Conservation (phyloP, 2,329 filamentous ascomycete species). For the Sporothrix protearum region DNA sequence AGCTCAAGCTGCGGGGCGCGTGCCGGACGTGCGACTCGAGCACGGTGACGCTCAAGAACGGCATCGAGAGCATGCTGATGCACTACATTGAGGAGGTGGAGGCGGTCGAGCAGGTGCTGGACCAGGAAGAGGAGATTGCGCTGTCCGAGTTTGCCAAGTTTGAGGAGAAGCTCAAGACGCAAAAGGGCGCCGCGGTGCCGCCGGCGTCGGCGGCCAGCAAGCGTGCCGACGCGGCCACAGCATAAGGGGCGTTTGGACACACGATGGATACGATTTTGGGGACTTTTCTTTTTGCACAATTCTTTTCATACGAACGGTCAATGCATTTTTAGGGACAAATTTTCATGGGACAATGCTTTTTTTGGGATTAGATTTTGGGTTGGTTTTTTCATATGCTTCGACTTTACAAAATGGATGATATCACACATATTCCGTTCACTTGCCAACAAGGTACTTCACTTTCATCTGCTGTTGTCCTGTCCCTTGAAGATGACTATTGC, state of each 20-base stretch:
- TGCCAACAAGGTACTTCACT: neutral
- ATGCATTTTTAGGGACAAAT: neutral
- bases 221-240: slow-evolving; percentile 32
- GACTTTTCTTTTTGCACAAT: neutral
- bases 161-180: slow-evolving; percentile 70
- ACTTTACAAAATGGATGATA: slow-evolving; percentile 5
- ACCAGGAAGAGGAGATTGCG: slow-evolving; percentile 86
- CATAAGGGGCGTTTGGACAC: neutral
- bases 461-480: neutral
- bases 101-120: slow-evolving; percentile 83
- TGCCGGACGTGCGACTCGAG: slow-evolving; percentile 96
- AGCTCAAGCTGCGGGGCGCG: slow-evolving; percentile 82
- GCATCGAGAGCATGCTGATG: slow-evolving; percentile 98
- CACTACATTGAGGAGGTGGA: slow-evolving; percentile 96
- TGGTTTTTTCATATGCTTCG: neutral
- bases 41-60: slow-evolving; percentile 94
- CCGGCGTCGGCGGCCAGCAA: slow-evolving; percentile 38
- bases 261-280: neutral
- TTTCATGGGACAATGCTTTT: neutral
- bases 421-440: neutral
- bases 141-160: slow-evolving; percentile 89
- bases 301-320: neutral
- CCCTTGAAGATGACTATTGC: neutral
- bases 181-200: slow-evolving; percentile 45
- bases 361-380: neutral